Percentiles rank a stretch among this genome's conserved stretches.
These are phyloP conservation scores for Eucalyptus curtisii DNA, from an alignment of 345 rosid species.

Conservation along the genomic window DNA sequence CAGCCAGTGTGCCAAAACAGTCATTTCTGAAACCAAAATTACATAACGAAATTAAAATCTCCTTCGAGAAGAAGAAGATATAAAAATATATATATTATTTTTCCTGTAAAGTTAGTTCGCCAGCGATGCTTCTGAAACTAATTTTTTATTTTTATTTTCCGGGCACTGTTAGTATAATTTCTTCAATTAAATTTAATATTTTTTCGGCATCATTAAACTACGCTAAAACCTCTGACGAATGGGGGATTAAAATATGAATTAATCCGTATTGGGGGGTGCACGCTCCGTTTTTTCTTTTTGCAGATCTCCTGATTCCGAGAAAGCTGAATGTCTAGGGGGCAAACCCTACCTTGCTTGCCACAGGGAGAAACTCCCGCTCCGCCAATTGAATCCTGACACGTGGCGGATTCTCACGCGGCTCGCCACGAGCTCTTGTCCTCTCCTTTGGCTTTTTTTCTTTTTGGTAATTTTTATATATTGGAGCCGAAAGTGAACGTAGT, in stretches of 20 bases:
- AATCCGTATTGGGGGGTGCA: background rate
- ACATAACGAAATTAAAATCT: background rate
- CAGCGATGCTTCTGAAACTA: background rate
- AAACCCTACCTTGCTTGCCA: background rate
- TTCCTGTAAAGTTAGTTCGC: background rate
- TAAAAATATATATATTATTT: background rate
- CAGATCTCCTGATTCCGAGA: conserved; percentile 17
- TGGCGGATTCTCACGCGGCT: background rate
- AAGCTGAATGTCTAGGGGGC: conserved; percentile 12
- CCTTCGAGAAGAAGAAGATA: background rate
- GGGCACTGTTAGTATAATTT: background rate
- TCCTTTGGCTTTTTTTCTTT: background rate
- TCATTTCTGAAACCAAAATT: background rate
- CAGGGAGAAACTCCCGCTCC: background rate
- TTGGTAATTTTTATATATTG: background rate
- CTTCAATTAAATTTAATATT: background rate
- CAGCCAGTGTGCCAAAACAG: background rate
- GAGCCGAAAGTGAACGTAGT: background rate
- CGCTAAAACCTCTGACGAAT: background rate
- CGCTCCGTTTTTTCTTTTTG: background rate
- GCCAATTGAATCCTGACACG: background rate
- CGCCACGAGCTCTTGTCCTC: background rate
- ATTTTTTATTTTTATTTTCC: fast-evolving
- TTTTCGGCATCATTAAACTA: background rate
- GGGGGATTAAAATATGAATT: background rate